Base-by-base conservation (phyloP, 2,329 filamentous ascomycete genomes). In the Fusarium anguioides region DNA sequence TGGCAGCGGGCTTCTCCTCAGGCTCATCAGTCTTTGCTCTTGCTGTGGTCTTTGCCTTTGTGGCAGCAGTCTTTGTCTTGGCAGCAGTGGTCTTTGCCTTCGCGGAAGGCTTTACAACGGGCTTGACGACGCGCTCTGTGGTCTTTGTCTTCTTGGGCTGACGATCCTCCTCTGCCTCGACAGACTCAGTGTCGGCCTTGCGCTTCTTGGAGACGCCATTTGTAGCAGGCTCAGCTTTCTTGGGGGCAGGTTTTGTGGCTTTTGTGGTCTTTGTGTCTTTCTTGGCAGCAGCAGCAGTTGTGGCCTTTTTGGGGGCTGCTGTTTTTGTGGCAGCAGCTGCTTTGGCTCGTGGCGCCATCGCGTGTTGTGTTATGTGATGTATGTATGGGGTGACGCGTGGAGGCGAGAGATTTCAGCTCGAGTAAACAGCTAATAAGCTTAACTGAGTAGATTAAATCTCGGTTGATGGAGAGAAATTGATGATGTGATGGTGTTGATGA, bases 1-100 rank as follows among this genome's bases (percentile, higher is more conserved):
- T 64, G 15, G 58, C 56, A 8, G 49, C 55, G 4, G 74, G 58
- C 63, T 54, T 93, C 56, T 57, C 63, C 8, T 71, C 68, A 21
- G 63, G 89, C 68, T 90, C 80, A 49, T 84, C 86, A 75, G 66
- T 68, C 68, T 72, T 75, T 60, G 62, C 51, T 63, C 73, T 72
- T 51, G 58, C 68, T 14, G 69, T 69, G 14, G 71, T 35, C 29
- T 58, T 56, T 10, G 57, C 55, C 60, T 70, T 71, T 36, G 81
- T n/a, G n/a, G n/a, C n/a, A n/a, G n/a, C 74, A 15, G 70, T 27
- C 29, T 57, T 55, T 14, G 56, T 55, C 60, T 70, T 71, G 33
- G 81, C 64, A 14, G 76, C 74, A 51, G 71, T 69, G 2, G 61
- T 27, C 55, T 70, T 72, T 17, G 68, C 52, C 64, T 75, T 75